Percentiles rank a stretch among this genome's conserved stretches.
phyloP scores from a whole-genome alignment of 1,284 basidiomycete genomes.

The Ceratorhiza oryzae-sativae region DNA sequence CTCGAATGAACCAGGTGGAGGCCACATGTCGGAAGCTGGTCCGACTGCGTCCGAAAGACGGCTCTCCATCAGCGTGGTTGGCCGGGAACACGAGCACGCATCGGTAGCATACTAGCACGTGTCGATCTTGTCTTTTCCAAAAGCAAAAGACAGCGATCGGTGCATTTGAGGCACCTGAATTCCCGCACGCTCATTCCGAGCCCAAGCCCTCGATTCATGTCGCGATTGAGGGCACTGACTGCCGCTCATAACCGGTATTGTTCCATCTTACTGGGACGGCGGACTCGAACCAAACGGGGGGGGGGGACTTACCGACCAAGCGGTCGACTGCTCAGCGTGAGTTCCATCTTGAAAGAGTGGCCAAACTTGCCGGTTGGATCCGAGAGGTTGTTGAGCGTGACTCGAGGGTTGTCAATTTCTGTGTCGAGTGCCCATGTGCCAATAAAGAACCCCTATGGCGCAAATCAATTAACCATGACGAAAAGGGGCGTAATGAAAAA shows the following conservation, averaged over 20 bases:
- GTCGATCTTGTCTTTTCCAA: neutral
- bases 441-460: constrained; percentile 66
- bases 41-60: neutral
- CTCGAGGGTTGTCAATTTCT: constrained; percentile 52
- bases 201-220: neutral
- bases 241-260: neutral
- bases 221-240: neutral
- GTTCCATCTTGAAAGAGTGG: constrained; percentile 87
- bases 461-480: neutral
- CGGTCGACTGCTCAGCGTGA: constrained; percentile 78
- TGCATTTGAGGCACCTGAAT: neutral
- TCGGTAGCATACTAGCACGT: neutral
- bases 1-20: neutral
- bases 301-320: constrained; percentile 61
- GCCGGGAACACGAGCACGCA: neutral
- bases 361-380: constrained; percentile 57
- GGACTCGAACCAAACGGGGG: neutral
- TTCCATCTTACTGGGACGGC: neutral
- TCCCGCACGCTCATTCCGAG: neutral
- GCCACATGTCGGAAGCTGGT: neutral
- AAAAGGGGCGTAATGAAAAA: no score
- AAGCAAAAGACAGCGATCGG: no score
- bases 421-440: constrained; percentile 68
- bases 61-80: neutral
- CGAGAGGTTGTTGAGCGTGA: constrained; percentile 68